Percentiles rank a stretch among this genome's conserved stretches.
These are phyloP conservation scores for Crassisporium funariophilum DNA, from an alignment of 768 basidiomycete species.

Conservation along the genomic window DNA sequence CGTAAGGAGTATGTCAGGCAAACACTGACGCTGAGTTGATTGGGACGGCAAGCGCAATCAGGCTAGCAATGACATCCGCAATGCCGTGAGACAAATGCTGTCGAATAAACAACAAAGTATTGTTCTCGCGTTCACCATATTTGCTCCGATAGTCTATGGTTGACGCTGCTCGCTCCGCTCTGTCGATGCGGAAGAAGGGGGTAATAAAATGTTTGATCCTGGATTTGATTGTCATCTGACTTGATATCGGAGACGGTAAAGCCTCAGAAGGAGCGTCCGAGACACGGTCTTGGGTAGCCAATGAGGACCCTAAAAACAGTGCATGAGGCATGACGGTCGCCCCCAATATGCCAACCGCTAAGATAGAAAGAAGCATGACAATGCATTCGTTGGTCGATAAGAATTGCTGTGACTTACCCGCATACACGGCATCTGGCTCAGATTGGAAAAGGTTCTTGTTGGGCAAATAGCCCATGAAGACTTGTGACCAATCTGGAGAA, in stretches of 20 bases:
- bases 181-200: slow-evolving; percentile 32
- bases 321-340: slow-evolving; percentile 86
- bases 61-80: slow-evolving; percentile 56
- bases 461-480: slow-evolving; percentile 72
- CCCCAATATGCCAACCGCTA: slow-evolving; percentile 62
- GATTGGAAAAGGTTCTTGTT: slow-evolving; percentile 51
- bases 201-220: slow-evolving; percentile 14
- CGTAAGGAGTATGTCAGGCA: background rate
- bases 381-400: slow-evolving; percentile 8
- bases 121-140: slow-evolving; percentile 53
- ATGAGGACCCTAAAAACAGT: slow-evolving; percentile 38
- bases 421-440: slow-evolving; percentile 51
- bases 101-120: slow-evolving; percentile 44
- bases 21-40: slow-evolving; percentile 67
- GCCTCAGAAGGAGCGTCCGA: slow-evolving; percentile 23
- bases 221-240: slow-evolving; percentile 10
- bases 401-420: slow-evolving; percentile 38
- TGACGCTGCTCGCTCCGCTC: slow-evolving; percentile 32
- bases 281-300: slow-evolving; percentile 37
- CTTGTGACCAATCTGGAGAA: slow-evolving; percentile 62
- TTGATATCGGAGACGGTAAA: slow-evolving; percentile 10
- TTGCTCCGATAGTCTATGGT: slow-evolving; percentile 34
- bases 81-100: slow-evolving; percentile 59
- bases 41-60: slow-evolving; percentile 71
- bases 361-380: background rate